A percentile compares a stretch with the other conserved stretches of the same genome.
phyloP scores from a whole-genome alignment of 2,329 filamentous ascomycete species.

The Parascedosporium putredinis region DNA sequence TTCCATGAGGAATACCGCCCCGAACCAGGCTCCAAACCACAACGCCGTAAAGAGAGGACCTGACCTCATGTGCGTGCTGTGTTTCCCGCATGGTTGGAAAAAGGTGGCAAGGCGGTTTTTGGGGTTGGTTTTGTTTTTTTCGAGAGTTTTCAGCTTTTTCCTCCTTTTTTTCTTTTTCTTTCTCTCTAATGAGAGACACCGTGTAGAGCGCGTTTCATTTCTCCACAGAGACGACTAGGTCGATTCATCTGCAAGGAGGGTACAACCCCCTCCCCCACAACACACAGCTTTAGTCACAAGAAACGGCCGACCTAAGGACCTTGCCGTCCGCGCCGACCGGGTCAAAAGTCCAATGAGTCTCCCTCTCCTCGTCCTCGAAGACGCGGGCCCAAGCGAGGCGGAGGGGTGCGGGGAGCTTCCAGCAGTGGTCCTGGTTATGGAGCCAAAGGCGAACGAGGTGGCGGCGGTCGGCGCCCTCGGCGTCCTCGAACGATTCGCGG shows the following conservation, averaged over 20 bases:
- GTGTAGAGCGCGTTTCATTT: no score
- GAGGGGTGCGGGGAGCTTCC: constrained; percentile 34
- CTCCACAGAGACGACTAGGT: no score
- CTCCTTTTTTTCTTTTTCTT: no score
- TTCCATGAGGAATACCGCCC: no score
- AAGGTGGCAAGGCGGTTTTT: no score
- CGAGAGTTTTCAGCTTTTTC: no score
- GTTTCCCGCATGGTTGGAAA: no score
- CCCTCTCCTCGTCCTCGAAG: constrained; percentile 39
- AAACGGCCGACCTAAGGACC: not conserved
- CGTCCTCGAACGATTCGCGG: constrained; percentile 37
- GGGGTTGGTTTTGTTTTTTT: no score
- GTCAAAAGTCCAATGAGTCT: constrained; percentile 25
- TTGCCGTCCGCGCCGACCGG: constrained; percentile 4
- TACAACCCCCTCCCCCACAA: not conserved
- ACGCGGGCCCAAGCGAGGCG: constrained; percentile 39
- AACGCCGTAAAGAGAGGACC: no score
- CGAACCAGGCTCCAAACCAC: no score
- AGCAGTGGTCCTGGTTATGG: constrained; percentile 36
- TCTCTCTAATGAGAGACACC: no score
- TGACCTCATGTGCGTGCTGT: no score
- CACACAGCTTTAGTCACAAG: constrained; percentile 2
- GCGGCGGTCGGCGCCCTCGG: constrained; percentile 31
- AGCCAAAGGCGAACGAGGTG: constrained; percentile 41
- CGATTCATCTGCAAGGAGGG: not conserved